Evolutionary conservation across 805 yeast genomes (phyloP), one percentile per base, ranked within the genome.

Genomic region (Yamadazyma laniorum): DNA sequence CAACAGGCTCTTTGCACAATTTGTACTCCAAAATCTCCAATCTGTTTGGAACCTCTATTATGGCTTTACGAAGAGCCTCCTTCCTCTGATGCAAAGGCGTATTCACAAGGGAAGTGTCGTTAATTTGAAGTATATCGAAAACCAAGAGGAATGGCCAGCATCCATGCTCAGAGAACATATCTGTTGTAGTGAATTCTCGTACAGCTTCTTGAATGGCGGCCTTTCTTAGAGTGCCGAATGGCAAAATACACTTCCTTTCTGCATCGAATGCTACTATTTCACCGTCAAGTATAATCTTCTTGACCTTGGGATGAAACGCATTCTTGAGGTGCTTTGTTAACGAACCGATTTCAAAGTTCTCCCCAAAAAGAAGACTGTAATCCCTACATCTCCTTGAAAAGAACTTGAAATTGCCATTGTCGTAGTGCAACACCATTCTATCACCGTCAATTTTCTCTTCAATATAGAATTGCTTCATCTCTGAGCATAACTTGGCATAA

Each of bases 401-500:
- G 53, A 71, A 82, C 43, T 65, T 67, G 53, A 74, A 75, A 4
- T 48, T 49, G 2, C 46, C 51, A 35, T 62, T 62, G 29, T 66
- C 57, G 63, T 79, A 77, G 56, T 91, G 99, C 32, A 89, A 48
- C 37, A 86, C 81, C 50, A 87, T 79, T 48, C 99, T 64, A 58
- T 91, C 97, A 3, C 98, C 99, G 59, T 91, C 97, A 63, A 89
- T 74, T 55, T 91, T 91, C 56, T 91, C 97, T 53, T 91, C 98
- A 7, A 91, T 77, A 36, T 71, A 73, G 51, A 88, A 87, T 30
- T 56, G 50, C 25, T 47, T 51, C 53, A 85, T 64, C 17, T 58
- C 63, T 6, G 58, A 51, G n/a, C 80, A 75, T 15, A 84, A 58
- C 3, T 68, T 63, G 2, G 67, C 70, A 52, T 82, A 79, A 12